phyloP scores from a whole-genome alignment of 768 basidiomycete species.

The Jaapia argillacea region DNA sequence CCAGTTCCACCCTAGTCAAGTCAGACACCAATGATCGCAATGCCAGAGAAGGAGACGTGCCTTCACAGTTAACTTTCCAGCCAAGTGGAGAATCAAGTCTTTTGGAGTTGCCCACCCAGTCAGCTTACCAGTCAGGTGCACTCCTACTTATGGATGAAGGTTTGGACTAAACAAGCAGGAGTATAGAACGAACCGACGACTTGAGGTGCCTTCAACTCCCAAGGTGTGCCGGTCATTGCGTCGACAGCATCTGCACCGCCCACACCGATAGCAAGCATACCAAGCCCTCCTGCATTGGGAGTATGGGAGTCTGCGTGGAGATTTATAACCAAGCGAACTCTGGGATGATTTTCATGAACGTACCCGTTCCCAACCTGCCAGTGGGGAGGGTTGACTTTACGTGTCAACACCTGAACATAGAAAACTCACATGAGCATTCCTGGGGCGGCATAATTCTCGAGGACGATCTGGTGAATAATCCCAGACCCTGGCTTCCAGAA shows the following conservation, averaged over 20 bases:
- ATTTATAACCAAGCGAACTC: slow-evolving; percentile 5
- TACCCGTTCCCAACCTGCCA: slow-evolving; percentile 74
- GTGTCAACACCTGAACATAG: slow-evolving; percentile 5
- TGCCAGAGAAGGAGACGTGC: slow-evolving; percentile 33
- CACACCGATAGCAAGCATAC: slow-evolving; percentile 96
- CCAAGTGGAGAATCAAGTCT: slow-evolving; percentile 90
- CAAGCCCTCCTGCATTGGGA: slow-evolving; percentile 95
- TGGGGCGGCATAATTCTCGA: slow-evolving; percentile 95
- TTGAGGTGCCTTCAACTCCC: slow-evolving; percentile 92
- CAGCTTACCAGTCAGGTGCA: slow-evolving; percentile 82
- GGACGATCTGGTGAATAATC: slow-evolving; percentile 95
- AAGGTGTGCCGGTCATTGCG: slow-evolving; percentile 95
- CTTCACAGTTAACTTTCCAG: slow-evolving; percentile 88
- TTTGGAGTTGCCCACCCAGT: slow-evolving; percentile 93
- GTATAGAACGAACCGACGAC: slow-evolving; percentile 49
- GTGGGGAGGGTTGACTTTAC: not conserved
- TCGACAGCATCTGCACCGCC: slow-evolving; percentile 98
- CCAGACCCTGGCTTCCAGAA: slow-evolving; percentile 96
- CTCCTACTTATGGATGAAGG: slow-evolving; percentile 38
- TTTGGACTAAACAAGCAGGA: slow-evolving; percentile 1
- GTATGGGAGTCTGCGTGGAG: slow-evolving; percentile 77
- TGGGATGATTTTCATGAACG: slow-evolving; percentile 3
- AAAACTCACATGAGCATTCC: slow-evolving; percentile 73
- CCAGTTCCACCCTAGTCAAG: slow-evolving; percentile 81
- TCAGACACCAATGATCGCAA: slow-evolving; percentile 1